Evolutionary conservation across 331 rosid genomes (phyloP).

Genomic region (Acacia pycnantha): DNA sequence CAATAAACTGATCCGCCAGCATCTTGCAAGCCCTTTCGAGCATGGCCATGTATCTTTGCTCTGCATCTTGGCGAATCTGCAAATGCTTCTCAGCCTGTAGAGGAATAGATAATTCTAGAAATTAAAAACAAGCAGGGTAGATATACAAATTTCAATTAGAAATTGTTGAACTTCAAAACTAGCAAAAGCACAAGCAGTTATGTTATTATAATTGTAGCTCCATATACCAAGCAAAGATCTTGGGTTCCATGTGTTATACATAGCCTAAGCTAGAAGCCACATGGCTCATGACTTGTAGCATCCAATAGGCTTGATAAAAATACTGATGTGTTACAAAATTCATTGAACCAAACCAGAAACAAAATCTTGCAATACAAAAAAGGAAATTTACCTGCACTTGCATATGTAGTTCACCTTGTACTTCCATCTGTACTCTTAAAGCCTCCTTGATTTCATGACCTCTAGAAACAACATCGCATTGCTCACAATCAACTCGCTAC

Average conservation of each 20-base stretch:
- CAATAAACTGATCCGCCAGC: slow-evolving; percentile 86
- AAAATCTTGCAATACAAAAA: slow-evolving; percentile 11
- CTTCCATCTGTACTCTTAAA: slow-evolving; percentile 91
- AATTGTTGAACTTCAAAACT: not conserved
- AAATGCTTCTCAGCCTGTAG: slow-evolving; percentile 96
- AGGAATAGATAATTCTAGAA: slow-evolving; percentile 30
- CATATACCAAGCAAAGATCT: not conserved
- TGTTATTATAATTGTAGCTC: not conserved
- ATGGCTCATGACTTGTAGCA: not conserved
- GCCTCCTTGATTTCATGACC: slow-evolving; percentile 98
- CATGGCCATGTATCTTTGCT: slow-evolving; percentile 80
- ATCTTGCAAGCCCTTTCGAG: slow-evolving; percentile 96
- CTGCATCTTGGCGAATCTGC: slow-evolving; percentile 94
- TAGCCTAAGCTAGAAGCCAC: not conserved
- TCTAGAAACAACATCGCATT: slow-evolving; percentile 41
- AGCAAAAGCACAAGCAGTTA: not conserved
- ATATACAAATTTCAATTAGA: not conserved
- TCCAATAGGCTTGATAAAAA: not conserved
- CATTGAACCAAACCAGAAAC: slow-evolving; percentile 18
- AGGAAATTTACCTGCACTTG: slow-evolving; percentile 79
- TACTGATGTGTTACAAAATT: not conserved
- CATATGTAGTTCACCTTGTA: slow-evolving; percentile 87
- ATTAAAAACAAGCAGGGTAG: slow-evolving; percentile 30
- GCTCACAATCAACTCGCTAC: slow-evolving; percentile 7
- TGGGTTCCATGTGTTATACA: not conserved